Conservation (phyloP, 2,329 filamentous ascomycete genomes). For the Exophiala spinifera region DNA sequence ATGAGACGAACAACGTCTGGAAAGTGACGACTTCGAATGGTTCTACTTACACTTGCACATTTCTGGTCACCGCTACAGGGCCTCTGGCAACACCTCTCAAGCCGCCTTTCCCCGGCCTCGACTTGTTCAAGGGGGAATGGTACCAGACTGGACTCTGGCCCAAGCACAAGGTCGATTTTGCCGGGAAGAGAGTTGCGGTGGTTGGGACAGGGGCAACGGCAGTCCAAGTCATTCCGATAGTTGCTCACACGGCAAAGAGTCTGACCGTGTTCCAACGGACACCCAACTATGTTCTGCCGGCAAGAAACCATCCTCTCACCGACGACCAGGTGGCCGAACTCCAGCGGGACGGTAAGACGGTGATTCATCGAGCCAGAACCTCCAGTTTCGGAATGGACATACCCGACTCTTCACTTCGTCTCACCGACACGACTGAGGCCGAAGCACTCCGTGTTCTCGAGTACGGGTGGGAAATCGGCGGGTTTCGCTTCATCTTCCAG, state of each 20-base stretch:
- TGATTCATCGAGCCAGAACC: conserved; percentile 32
- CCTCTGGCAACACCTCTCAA: conserved; percentile 48
- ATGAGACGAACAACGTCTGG: conserved; percentile 41
- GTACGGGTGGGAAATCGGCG: conserved; percentile 41
- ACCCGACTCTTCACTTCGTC: background rate
- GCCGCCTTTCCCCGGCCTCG: conserved; percentile 58
- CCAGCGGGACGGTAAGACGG: conserved; percentile 13
- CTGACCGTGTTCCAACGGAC: conserved; percentile 57
- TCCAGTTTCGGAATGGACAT: conserved; percentile 32
- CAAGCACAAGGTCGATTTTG: conserved; percentile 40
- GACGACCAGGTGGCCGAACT: conserved; percentile 34
- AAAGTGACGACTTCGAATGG: conserved; percentile 43
- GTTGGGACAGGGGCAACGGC: conserved; percentile 61
- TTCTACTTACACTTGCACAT: conserved; percentile 37
- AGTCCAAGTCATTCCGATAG: conserved; percentile 36
- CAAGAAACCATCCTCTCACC: conserved; percentile 10
- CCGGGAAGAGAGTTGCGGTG: conserved; percentile 57
- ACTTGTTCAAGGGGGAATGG: conserved; percentile 56
- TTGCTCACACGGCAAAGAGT: conserved; percentile 17
- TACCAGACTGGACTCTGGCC: conserved; percentile 62
- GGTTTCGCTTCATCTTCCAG: conserved; percentile 55
- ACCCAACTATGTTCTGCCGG: conserved; percentile 49
- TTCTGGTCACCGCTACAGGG: conserved; percentile 47
- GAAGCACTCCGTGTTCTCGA: conserved; percentile 33
- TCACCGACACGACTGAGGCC: conserved; percentile 7